Percentiles rank a stretch among this genome's conserved stretches.
phyloP scores from a whole-genome alignment of 2,329 filamentous ascomycete species.

The Claviceps pazoutovae region DNA sequence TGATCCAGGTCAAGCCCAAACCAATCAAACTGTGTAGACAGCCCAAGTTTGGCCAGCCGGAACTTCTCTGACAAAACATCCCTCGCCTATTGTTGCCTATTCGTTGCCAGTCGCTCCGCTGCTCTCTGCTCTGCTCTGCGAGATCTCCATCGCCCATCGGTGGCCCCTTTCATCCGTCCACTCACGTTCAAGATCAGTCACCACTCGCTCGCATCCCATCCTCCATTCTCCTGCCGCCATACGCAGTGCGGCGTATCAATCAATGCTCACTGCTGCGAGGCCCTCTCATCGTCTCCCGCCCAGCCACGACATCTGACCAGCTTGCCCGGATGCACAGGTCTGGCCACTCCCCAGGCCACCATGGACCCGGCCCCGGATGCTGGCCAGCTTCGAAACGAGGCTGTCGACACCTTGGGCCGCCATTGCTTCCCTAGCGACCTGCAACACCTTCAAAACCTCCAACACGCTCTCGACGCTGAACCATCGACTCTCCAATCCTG shows the following conservation, averaged over 20 bases:
- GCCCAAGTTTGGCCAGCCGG: neutral
- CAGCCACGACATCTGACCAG: slow-evolving; percentile 26
- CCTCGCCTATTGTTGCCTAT: neutral
- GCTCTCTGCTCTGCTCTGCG: neutral
- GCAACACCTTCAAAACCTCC: slow-evolving; percentile 14
- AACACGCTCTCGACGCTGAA: slow-evolving; percentile 8
- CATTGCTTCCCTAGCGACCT: slow-evolving; percentile 14
- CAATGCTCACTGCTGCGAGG: slow-evolving; percentile 31
- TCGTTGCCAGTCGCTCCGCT: neutral
- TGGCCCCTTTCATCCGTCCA: slow-evolving; percentile 1
- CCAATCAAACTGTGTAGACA: neutral
- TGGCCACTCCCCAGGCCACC: slow-evolving; percentile 17
- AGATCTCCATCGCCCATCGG: neutral
- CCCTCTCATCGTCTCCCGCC: slow-evolving; percentile 18
- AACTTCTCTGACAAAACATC: neutral
- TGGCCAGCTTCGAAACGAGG: slow-evolving; percentile 11
- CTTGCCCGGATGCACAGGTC: slow-evolving; percentile 31
- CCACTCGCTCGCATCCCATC: neutral
- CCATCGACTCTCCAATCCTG: neutral
- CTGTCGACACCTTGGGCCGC: slow-evolving; percentile 11
- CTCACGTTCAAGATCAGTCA: neutral
- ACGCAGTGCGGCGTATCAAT: slow-evolving; percentile 27
- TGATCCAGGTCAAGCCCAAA: neutral
- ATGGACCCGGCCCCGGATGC: slow-evolving; percentile 19
- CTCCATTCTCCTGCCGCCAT: slow-evolving; percentile 10